These are phyloP conservation scores for Erythrobasidium yunnanense DNA, from an alignment of 768 basidiomycete species.

Conservation along the genomic window DNA sequence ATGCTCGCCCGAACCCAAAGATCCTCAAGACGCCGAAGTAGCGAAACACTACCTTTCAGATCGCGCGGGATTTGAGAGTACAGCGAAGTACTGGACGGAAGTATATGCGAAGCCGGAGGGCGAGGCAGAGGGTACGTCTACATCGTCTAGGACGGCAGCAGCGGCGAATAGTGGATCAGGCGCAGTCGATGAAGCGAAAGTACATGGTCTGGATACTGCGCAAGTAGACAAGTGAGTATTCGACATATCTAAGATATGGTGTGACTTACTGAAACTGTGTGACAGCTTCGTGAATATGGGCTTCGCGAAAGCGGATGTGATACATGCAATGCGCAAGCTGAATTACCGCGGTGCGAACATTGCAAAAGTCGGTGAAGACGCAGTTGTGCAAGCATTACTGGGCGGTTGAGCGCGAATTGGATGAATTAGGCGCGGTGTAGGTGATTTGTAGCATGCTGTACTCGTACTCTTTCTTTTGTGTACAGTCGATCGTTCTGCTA, in stretches of 20 bases:
- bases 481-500: too few species aligned
- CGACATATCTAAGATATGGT: background rate
- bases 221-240: constrained; percentile 62
- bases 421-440: too few species aligned
- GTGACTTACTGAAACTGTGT: background rate
- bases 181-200: constrained; percentile 65
- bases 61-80: constrained; percentile 75
- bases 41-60: constrained; percentile 92
- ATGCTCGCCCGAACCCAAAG: constrained; percentile 89
- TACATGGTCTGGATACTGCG: constrained; percentile 64
- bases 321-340: constrained; percentile 72
- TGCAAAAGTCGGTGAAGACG: constrained; percentile 27
- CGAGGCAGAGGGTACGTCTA: constrained; percentile 30
- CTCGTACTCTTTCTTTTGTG: too few species aligned
- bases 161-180: constrained; percentile 36
- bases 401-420: too few species aligned
- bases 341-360: constrained; percentile 61
- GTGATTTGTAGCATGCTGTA: too few species aligned
- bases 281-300: constrained; percentile 13
- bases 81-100: constrained; percentile 86
- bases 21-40: constrained; percentile 95
- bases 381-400: constrained; percentile 32
- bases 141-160: constrained; percentile 35
- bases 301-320: constrained; percentile 46
- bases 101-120: constrained; percentile 56